A percentile compares a stretch with the other conserved stretches of the same genome.
Evolutionary conservation across 1,284 basidiomycete genomes (phyloP).

Genomic region (Puccinia horiana): DNA sequence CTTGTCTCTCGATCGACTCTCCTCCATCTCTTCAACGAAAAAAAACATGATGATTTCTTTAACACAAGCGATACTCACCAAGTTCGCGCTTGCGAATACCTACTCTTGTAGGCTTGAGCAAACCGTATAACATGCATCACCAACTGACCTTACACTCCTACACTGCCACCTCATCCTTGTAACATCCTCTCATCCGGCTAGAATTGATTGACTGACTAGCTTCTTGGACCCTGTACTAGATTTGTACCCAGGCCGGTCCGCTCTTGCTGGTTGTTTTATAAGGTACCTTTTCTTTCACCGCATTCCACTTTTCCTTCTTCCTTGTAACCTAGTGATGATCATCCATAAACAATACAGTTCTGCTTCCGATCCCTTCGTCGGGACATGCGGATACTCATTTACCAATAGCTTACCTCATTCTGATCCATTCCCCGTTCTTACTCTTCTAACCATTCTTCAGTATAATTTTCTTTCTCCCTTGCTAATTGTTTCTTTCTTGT

Average conservation of each 20-base stretch:
- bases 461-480: neutral
- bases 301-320: neutral
- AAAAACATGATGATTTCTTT: conserved; percentile 12
- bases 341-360: conserved; percentile 22
- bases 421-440: neutral
- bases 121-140: conserved; percentile 27
- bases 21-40: too few relatives aligned
- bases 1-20: too few relatives aligned
- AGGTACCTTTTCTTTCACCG: neutral
- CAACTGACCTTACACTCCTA: conserved; percentile 14
- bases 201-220: neutral
- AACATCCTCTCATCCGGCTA: neutral
- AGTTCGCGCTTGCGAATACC: conserved; percentile 20
- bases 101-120: conserved; percentile 5
- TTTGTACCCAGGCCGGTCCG: too few relatives aligned
- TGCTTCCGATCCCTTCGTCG: conserved; percentile 35
- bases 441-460: neutral
- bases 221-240: neutral
- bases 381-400: conserved; percentile 37
- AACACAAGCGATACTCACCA: conserved; percentile 25
- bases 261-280: neutral
- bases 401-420: conserved; percentile 42
- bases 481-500: neutral
- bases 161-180: neutral
- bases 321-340: conserved; percentile 20